Conservation (phyloP, 306 rosid genomes). For the Phaseolus lunatus region DNA sequence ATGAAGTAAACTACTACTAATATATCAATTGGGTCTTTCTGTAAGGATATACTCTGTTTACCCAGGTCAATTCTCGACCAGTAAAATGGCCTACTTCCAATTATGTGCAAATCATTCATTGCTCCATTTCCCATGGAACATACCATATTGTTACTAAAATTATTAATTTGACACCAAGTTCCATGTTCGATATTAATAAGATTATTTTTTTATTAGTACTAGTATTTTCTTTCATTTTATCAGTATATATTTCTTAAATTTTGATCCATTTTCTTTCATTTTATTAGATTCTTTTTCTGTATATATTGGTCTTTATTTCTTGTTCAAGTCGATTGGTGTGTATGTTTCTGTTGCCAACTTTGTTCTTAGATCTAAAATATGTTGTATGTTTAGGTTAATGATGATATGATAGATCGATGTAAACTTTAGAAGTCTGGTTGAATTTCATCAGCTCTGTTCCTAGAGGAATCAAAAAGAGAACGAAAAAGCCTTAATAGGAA, state of each 20-base stretch:
- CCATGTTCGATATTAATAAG: neutral
- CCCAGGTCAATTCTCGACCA: neutral
- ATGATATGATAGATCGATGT: neutral
- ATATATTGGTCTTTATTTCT: neutral
- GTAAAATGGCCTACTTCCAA: neutral
- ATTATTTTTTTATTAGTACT: neutral
- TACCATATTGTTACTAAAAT: neutral
- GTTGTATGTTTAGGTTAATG: neutral
- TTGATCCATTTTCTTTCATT: neutral
- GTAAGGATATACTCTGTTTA: neutral
- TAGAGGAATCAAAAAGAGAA: neutral
- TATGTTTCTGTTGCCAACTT: neutral
- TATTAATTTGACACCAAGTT: neutral
- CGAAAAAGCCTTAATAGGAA: neutral
- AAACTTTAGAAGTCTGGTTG: neutral
- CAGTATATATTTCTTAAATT: too few relatives aligned
- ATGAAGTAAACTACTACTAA: neutral
- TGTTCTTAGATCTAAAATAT: slow-evolving; percentile 3
- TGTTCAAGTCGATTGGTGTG: neutral
- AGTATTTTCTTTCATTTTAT: slow-evolving; percentile 10
- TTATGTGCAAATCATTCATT: neutral
- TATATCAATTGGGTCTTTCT: neutral
- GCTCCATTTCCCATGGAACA: neutral
- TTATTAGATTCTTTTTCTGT: neutral
- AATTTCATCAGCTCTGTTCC: neutral